Evolutionary conservation across 371 early-diverging fungal genomes (phyloP), one percentile per base, ranked within the genome.

Genomic region (Saksenaea vasiformis): DNA sequence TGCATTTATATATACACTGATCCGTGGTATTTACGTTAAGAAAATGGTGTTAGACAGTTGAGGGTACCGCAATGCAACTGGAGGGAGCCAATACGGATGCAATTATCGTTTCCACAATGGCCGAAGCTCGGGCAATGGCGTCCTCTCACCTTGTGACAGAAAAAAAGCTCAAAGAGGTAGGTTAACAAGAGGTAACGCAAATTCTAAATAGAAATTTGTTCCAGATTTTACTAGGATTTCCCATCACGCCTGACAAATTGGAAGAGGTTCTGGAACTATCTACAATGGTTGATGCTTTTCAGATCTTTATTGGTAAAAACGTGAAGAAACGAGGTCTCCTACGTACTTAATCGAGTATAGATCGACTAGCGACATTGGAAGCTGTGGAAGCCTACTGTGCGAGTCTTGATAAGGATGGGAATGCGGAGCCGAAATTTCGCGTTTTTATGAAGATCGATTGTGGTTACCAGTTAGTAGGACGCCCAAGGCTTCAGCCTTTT

Each of bases 21-120:
- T 5, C n/a, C 24, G 3, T 55, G 28, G 1, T 41, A n/a, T n/a
- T n/a, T n/a, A n/a, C n/a, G n/a, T n/a, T n/a, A n/a, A n/a, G n/a
- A n/a, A n/a, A n/a, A n/a, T n/a, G n/a, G n/a, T n/a, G n/a, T n/a
- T 62, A 80, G 78, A 71, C 81, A 1, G 54, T 76, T 26, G 81
- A 81, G 57, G 74, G 65, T 13, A 61, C 81, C 13, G 74, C 66
- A 22, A 65, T 78, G n/a, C 74, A 80, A 36, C 62, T 80, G 5
- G 63, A 64, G 22, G 60, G 36, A n/a, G 71, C 76, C 1, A 58
- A 70, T 10, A 71, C 73, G 2, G 60, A 75, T 36, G 73, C 78
- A n/a, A 76, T 81, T 54, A 77, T 81, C 10, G 78, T 78, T 4
- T 78, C 78, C 1, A 81, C 81, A 0, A 22, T 81, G 44, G 72